These are phyloP conservation scores for Epichloe bromicola DNA, from an alignment of 2,329 filamentous ascomycete genomes.

Conservation along the genomic window DNA sequence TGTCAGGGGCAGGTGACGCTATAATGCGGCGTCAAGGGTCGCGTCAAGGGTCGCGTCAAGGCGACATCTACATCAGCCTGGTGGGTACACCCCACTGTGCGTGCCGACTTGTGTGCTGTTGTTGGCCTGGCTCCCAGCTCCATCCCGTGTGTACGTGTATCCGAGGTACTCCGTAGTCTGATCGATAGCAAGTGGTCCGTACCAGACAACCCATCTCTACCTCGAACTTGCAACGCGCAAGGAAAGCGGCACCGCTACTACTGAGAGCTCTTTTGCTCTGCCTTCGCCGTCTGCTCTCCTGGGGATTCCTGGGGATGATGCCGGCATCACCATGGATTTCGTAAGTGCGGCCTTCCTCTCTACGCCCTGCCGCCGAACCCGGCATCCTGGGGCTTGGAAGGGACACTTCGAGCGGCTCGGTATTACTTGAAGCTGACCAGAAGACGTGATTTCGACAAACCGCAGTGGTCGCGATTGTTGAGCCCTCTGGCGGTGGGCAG, in stretches of 20 bases:
- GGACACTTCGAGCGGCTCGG: background rate
- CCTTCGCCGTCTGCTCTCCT: conserved; percentile 1
- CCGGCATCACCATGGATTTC: conserved; percentile 41
- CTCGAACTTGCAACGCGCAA: background rate
- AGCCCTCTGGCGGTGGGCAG: conserved; percentile 44
- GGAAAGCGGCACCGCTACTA: background rate
- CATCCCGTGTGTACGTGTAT: too few species aligned
- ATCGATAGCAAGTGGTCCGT: background rate
- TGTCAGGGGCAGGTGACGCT: background rate
- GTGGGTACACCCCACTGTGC: background rate
- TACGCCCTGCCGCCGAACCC: background rate
- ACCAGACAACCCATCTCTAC: background rate
- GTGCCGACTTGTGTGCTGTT: too few species aligned
- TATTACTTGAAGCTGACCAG: conserved; percentile 1
- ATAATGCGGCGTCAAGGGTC: too few species aligned
- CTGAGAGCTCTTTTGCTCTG: background rate
- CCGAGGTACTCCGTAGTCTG: background rate
- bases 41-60: background rate
- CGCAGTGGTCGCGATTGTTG: conserved; percentile 56
- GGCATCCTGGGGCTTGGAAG: background rate
- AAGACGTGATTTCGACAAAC: background rate
- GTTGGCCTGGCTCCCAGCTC: too few species aligned
- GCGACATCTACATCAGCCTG: background rate
- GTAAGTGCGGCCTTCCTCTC: conserved; percentile 25
- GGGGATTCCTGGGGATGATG: conserved; percentile 36